Conservation (phyloP, 805 yeast genomes). For the Barnettozyma californica region DNA sequence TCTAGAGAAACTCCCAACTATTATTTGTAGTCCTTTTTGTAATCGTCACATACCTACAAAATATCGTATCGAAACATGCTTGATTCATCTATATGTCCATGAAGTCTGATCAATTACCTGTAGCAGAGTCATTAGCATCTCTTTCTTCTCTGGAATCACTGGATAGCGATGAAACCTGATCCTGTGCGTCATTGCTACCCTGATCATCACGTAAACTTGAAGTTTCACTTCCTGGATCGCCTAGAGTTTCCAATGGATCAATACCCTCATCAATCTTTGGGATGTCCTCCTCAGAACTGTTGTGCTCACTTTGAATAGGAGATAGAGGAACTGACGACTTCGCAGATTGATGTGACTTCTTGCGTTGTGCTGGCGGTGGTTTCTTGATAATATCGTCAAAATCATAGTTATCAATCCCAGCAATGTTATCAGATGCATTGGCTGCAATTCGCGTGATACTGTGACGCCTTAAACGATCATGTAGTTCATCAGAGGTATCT, state of each 20-base stretch:
- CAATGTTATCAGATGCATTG: slow-evolving; percentile 38
- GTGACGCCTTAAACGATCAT: slow-evolving; percentile 30
- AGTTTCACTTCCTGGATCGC: not conserved
- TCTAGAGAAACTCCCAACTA: no score
- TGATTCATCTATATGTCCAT: no score
- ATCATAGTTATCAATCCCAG: slow-evolving; percentile 36
- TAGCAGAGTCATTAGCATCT: no score
- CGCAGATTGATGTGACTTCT: not conserved
- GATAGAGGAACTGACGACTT: not conserved
- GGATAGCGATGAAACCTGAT: not conserved
- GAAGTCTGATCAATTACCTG: no score
- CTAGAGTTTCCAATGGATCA: not conserved
- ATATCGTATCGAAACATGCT: no score
- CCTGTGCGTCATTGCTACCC: not conserved
- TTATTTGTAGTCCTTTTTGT: no score
- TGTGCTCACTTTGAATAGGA: slow-evolving; percentile 6
- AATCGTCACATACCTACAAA: no score
- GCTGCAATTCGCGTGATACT: slow-evolving; percentile 39
- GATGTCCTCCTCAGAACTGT: not conserved
- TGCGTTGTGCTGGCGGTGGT: slow-evolving; percentile 7
- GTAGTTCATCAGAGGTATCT: slow-evolving; percentile 26
- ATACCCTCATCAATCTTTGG: not conserved
- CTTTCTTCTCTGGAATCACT: not conserved
- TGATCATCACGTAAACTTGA: not conserved
- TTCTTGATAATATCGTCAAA: slow-evolving; percentile 12